Base-by-base conservation (phyloP, 2,329 filamentous ascomycete species). In the Fusarium sp. region DNA sequence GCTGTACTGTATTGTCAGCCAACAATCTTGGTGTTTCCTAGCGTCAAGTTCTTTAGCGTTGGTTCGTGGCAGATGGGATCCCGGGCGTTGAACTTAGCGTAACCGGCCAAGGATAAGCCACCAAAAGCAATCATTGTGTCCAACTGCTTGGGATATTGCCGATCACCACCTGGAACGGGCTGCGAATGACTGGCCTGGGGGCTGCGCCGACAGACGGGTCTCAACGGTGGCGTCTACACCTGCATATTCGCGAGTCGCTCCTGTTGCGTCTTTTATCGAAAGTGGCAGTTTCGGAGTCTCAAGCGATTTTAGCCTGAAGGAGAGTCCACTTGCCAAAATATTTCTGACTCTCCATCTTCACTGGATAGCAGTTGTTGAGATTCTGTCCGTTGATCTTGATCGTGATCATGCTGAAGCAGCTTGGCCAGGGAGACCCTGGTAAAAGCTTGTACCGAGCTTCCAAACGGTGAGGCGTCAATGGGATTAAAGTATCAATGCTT, bases 101-200 rank as follows among this genome's bases (percentile, higher is more conserved):
- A 63, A 59, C 68, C 68, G 47, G 30, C 46, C 40, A 62, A 63
- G 60, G 42, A 56, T 40, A 55, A 62, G 43, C 69, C 72, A 72
- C 64, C 56, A 46, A 57, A 64, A 72, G 65, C 69, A 55, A 71
- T 66, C 51, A 21, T 53, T 53, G 49, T 27, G 50, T 58, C 68
- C 68, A 66, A 55, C 50, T 66, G 43, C 55, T 65, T 69, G 62
- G 64, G 59, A 69, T 42, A 40, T 66, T 41, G 62, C 51, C 58
- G 72, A 73, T 72, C 72, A 72, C 48, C 73, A 68, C 67, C 68
- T 49, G 61, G 63, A 73, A 70, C 46, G 51, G 71, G n/a, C 34
- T 34, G 37, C 61, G 63, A 75, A 74, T 69, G 57, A 62, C 63
- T 28, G 56, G 49, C 28, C 28, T 42, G 55, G 42, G 50, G 21